Evolutionary conservation across 768 basidiomycete species (phyloP), one percentile per base, ranked within the genome.

Genomic region (Boletus subcaerulescens): DNA sequence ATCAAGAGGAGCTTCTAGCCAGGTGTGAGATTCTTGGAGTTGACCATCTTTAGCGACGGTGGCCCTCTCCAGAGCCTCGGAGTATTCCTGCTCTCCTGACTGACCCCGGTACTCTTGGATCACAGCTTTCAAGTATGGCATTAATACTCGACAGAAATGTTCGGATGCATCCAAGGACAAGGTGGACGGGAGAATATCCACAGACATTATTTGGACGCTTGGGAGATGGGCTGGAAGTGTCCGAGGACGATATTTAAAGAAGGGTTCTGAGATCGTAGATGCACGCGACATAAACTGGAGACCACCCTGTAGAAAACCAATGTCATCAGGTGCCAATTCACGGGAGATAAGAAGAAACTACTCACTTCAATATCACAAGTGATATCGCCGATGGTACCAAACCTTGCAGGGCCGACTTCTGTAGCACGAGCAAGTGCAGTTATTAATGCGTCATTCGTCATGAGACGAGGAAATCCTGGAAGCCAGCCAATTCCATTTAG

Each of bases 401-500:
- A 86, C 22, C 89, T 76, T 15, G 76, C 81, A 3, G 73, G 77
- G 8, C 81, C 80, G 2, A 86, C 61, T 9, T 73, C 66, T 38
- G 75, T 74, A 0, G 83, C 86, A 4, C 70, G 74, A 33, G 71
- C 57, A 8, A 86, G 76, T 0, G 84, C 80, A 3, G 69, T 66
- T 0, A 71, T 66, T 9, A 94, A 74, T 58, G 89, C 84, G 0
- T 76, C 74, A 18, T 80, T 89, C 1, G 82, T 81, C 81, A 96
- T 86, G 4, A 95, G 72, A 6, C 90, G 81, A 20, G 94, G 94
- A 71, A 82, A 95, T 0, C 76, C 79, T 0, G 82, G 79, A 5
- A 84, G 75, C 93, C 94, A 96, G 31, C 92, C 93, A 0, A 86
- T 81, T 14, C 92, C 94, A 63, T 97, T 93, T 48, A 96, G 75